phyloP scores from a whole-genome alignment of 805 yeast genomes.

The Lipomyces sp. region DNA sequence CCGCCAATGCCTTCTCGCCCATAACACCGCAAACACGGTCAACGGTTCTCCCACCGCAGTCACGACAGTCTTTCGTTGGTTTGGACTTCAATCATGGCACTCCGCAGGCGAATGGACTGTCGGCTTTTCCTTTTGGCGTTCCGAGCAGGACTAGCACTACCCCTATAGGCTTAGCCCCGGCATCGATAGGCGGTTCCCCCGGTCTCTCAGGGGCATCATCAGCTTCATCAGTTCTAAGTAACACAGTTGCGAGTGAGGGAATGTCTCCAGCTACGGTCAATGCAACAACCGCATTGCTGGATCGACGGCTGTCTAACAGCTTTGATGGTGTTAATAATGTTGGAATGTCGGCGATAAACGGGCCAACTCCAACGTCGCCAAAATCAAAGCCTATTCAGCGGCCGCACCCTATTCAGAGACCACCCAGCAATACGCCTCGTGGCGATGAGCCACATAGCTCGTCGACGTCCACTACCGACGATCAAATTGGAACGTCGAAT shows the following conservation, averaged over 20 bases:
- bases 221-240: background rate
- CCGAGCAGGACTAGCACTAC: constrained; percentile 14
- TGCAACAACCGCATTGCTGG: constrained; percentile 1
- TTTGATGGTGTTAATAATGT: constrained; percentile 3
- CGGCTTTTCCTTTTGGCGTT: constrained; percentile 18
- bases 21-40: constrained; percentile 11
- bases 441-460: constrained; percentile 25
- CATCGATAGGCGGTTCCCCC: constrained; percentile 6
- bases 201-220: constrained; percentile 6
- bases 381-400: constrained; percentile 25
- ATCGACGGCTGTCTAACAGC: constrained; percentile 16
- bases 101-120: constrained; percentile 1
- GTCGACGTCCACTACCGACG: constrained; percentile 15
- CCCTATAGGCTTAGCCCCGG: constrained; percentile 13
- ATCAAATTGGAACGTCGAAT: background rate
- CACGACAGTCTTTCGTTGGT: constrained; percentile 12
- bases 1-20: constrained; percentile 14
- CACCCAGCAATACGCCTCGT: constrained; percentile 23
- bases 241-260: background rate
- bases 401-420: constrained; percentile 36
- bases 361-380: constrained; percentile 24
- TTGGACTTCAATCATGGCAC: constrained; percentile 17
- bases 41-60: constrained; percentile 10
- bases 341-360: constrained; percentile 16
- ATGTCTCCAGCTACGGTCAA: constrained; percentile 12